Base-by-base conservation (phyloP, 1,284 basidiomycete species). In the Somion occarium region DNA sequence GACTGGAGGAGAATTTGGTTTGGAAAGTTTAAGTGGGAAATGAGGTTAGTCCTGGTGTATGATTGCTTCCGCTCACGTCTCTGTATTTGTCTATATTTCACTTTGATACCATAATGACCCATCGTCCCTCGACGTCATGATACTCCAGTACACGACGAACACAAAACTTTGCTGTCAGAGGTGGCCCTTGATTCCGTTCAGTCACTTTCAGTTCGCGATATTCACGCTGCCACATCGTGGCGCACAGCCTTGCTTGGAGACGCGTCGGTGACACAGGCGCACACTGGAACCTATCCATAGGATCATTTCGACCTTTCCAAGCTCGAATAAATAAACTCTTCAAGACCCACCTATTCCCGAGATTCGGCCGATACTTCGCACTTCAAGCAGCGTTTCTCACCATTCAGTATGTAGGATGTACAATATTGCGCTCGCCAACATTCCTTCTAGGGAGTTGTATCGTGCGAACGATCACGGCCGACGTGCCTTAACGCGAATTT, bases 1-100 rank as follows among this genome's bases (percentile, higher is more conserved):
- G 3, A 66, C 60, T 45, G 74, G 73, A 26, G 72, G 69, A 23
- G 83, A 84, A 30, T 70, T 68, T 52, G 69, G 69, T 19, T 52
- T 71, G 51, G 65, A 66, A 44, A 61, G 66, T 43, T 56, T 69
- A 49, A 65, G 61, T 46, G 58, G 57, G 37, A 64, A 66, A 53
- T 59, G 50, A 51, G 27, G 37, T 12, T 9, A 39, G 52, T 45
- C 38, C 37, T 53, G 46, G 53, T 59, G 51, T 41, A 53, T 34
- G 7, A 34, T 34, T 7, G 30, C 30, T 34, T 34, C 15, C 7
- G 15, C 30, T 34, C 30, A 15, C 15, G 30, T 34, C 15, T 34
- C 15, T 34, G 30, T 34, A 34, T 15, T n/a, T 34, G 30, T 34
- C 7, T 34, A 34, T 34, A 15, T 34, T 34, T 15, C 7, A 15